phyloP scores from a whole-genome alignment of 441 rosid genomes.

The Cnidoscolus chayamansa region DNA sequence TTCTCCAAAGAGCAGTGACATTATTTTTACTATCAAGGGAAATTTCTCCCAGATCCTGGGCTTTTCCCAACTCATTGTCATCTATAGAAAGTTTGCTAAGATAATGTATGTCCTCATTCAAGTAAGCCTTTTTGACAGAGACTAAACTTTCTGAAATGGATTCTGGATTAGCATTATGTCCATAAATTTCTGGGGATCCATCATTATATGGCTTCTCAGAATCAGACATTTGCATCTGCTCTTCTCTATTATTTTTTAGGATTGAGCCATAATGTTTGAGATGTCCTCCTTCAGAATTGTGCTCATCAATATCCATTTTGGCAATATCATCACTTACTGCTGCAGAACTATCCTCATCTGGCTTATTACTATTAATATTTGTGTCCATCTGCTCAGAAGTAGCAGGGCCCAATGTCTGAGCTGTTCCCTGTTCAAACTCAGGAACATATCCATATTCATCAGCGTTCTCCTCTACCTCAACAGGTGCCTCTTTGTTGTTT shows the following conservation, averaged over 20 bases:
- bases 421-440: conserved; percentile 71
- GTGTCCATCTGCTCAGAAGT: conserved; percentile 75
- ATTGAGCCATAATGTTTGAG: conserved; percentile 35
- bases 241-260: conserved; percentile 37
- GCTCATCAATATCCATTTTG: conserved; percentile 64
- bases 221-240: conserved; percentile 42
- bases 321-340: conserved; percentile 41
- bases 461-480: conserved; percentile 68
- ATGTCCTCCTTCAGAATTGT: conserved; percentile 42
- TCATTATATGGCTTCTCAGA: conserved; percentile 35
- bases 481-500: conserved; percentile 44
- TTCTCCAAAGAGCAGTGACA: conserved; percentile 72
- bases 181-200: conserved; percentile 32
- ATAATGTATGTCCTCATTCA: conserved; percentile 41
- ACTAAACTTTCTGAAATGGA: conserved; percentile 50
- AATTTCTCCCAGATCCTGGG: conserved; percentile 44
- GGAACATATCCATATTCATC: conserved; percentile 75
- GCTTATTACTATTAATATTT: conserved; percentile 42
- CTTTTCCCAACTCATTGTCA: conserved; percentile 41
- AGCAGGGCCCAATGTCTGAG: conserved; percentile 91
- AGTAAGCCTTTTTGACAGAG: conserved; percentile 47
- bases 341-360: conserved; percentile 47
- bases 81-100: conserved; percentile 46
- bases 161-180: conserved; percentile 34
- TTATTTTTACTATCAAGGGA: conserved; percentile 40